A percentile compares a stretch with the other conserved stretches of the same genome.
These are phyloP conservation scores for Thermothielavioides terrestris DNA, from an alignment of 495 filamentous ascomycete genomes.

Conservation along the genomic window DNA sequence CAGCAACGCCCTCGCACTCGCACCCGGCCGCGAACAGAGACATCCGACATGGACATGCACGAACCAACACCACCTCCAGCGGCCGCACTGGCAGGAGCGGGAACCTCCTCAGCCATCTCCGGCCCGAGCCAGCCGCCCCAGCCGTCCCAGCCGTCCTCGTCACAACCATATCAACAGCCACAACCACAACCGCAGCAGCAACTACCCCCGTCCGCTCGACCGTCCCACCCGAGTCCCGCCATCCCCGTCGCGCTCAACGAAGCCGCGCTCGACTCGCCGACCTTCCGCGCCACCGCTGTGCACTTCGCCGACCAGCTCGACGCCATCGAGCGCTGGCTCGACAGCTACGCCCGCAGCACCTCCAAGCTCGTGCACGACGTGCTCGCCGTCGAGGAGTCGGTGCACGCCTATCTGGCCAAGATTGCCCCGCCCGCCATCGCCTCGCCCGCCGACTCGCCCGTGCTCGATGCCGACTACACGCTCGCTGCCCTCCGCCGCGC, in stretches of 20 bases:
- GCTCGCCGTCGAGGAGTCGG: conserved; percentile 54
- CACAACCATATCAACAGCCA: not conserved
- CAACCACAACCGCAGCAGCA: not conserved
- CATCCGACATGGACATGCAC: conserved; percentile 1
- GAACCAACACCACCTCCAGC: conserved; percentile 10
- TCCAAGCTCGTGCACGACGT: conserved; percentile 70
- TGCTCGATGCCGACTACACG: conserved; percentile 93
- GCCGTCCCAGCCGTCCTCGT: not conserved
- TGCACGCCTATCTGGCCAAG: conserved; percentile 66
- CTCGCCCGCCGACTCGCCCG: conserved; percentile 58
- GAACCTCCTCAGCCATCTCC: conserved; percentile 1
- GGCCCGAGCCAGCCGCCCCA: not conserved
- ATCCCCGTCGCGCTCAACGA: conserved; percentile 85
- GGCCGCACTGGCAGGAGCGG: conserved; percentile 3
- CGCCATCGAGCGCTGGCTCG: conserved; percentile 85
- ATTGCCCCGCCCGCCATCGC: conserved; percentile 62
- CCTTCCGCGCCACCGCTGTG: conserved; percentile 78
- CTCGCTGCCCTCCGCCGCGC: conserved; percentile 74
- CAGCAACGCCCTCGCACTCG: too few species aligned
- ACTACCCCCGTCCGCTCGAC: not conserved
- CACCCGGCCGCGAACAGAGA: too few species aligned
- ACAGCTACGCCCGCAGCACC: conserved; percentile 70
- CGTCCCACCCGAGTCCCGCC: conserved; percentile 25
- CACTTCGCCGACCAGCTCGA: conserved; percentile 94
- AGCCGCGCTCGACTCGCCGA: conserved; percentile 90